Conservation (phyloP, 1,139 yeast genomes). For the Yamadazyma songkhlaensis region DNA sequence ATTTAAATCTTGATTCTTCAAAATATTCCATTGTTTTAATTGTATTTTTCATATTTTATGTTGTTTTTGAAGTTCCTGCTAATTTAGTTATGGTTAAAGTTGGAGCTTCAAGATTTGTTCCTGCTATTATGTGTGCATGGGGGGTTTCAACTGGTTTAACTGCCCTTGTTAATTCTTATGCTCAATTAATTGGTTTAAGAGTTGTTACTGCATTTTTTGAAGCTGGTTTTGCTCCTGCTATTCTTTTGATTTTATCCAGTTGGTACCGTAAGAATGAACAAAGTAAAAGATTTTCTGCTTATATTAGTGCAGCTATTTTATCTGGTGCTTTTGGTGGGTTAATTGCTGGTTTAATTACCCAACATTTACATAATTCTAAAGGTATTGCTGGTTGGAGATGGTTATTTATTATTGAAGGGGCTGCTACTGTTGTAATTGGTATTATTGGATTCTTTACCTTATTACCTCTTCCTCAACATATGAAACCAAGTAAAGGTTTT, state of each 20-base stretch:
- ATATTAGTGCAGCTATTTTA: constrained; percentile 22
- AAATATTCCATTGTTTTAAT: constrained; percentile 24
- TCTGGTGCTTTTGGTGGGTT: constrained; percentile 14
- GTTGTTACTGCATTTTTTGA: constrained; percentile 24
- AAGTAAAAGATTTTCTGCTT: constrained; percentile 20
- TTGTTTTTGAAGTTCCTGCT: constrained; percentile 28
- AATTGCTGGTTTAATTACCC: constrained; percentile 23
- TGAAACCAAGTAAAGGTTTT: constrained; percentile 9
- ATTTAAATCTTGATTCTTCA: constrained; percentile 21
- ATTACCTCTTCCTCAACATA: constrained; percentile 15
- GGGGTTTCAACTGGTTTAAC: constrained; percentile 20
- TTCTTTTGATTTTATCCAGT: constrained; percentile 22
- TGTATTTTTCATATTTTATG: constrained; percentile 23
- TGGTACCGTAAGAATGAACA: constrained; percentile 22
- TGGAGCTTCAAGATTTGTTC: constrained; percentile 28
- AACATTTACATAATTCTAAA: constrained; percentile 19
- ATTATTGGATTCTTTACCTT: constrained; percentile 19
- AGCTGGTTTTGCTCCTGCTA: constrained; percentile 25
- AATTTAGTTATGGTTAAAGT: constrained; percentile 26
- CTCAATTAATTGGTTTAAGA: constrained; percentile 19
- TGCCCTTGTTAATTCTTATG: constrained; percentile 14
- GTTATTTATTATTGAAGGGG: constrained; percentile 35
- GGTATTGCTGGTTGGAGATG: constrained; percentile 32
- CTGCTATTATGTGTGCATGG: constrained; percentile 25
- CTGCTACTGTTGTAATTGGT: constrained; percentile 27